phyloP scores from a whole-genome alignment of 2,329 filamentous ascomycete species.

The Xylariaceae sp. region DNA sequence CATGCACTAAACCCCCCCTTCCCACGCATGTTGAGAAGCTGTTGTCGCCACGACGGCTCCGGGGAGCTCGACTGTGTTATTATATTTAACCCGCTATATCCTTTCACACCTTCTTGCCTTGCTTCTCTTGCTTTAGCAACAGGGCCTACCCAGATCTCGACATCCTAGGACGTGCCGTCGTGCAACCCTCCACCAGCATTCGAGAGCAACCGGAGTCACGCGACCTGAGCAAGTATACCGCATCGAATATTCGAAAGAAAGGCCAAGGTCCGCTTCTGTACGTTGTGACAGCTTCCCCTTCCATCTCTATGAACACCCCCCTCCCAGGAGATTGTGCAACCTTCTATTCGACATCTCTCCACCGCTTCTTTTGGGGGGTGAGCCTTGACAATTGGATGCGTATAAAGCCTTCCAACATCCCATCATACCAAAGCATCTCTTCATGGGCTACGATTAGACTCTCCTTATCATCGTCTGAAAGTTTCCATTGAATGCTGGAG shows the following conservation, averaged over 20 bases:
- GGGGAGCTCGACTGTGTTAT: slow-evolving; percentile 3
- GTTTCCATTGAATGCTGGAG: too few species aligned
- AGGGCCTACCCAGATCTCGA: slow-evolving; percentile 15
- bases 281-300: slow-evolving; percentile 12
- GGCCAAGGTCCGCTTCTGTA: slow-evolving; percentile 22
- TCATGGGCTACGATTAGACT: too few species aligned
- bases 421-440: not conserved
- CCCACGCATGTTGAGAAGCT: not conserved
- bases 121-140: slow-evolving; percentile 11
- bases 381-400: not conserved
- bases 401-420: not conserved
- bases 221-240: slow-evolving; percentile 20
- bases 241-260: slow-evolving; percentile 28
- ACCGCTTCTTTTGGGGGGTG: not conserved
- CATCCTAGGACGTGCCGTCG: slow-evolving; percentile 5
- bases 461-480: too few species aligned
- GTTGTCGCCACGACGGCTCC: not conserved
- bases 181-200: slow-evolving; percentile 14
- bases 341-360: not conserved
- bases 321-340: not conserved
- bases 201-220: slow-evolving; percentile 4
- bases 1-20: not conserved
- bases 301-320: not conserved
- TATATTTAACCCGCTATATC: slow-evolving; percentile 4
- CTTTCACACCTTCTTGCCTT: not conserved